Percentiles rank a stretch among this genome's conserved stretches.
phyloP scores from a whole-genome alignment of 257 asterid genomes.

The Forsythia suspensa region DNA sequence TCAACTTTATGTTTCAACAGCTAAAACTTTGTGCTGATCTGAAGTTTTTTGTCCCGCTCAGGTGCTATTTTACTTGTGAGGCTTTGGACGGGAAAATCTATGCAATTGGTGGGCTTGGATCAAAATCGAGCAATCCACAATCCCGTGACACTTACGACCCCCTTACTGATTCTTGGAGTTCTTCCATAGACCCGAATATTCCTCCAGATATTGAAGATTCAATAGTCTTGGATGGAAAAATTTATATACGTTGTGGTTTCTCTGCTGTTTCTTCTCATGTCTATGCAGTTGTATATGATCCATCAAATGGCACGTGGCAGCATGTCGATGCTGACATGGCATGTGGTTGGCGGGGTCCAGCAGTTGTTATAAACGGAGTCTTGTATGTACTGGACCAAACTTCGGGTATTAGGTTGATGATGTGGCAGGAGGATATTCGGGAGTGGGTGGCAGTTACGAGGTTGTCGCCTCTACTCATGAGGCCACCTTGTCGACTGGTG shows the following conservation, averaged over 20 bases:
- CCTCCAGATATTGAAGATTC: conserved; percentile 65
- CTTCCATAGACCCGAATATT: conserved; percentile 39
- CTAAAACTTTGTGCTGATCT: conserved; percentile 13
- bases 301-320: conserved; percentile 52
- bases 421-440: conserved; percentile 56
- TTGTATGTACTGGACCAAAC: conserved; percentile 67
- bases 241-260: conserved; percentile 51
- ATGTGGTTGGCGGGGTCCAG: conserved; percentile 73
- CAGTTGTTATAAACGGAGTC: conserved; percentile 49
- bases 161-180: conserved; percentile 50
- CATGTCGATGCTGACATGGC: conserved; percentile 55
- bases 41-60: conserved; percentile 27
- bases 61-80: conserved; percentile 73
- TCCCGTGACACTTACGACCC: conserved; percentile 66
- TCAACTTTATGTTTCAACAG: not conserved
- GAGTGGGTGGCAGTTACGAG: conserved; percentile 59
- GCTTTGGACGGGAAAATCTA: conserved; percentile 57
- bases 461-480: conserved; percentile 41
- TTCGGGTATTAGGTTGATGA: conserved; percentile 65
- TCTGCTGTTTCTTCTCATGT: conserved; percentile 38
- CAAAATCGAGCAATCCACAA: conserved; percentile 49
- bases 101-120: conserved; percentile 75
- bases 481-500: conserved; percentile 65
- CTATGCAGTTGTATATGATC: conserved; percentile 53
- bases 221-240: conserved; percentile 57